Percentiles rank a stretch among this genome's conserved stretches.
Evolutionary conservation across 2,329 filamentous ascomycete species (phyloP).

Genomic region (Paracoccidioides lutzii): DNA sequence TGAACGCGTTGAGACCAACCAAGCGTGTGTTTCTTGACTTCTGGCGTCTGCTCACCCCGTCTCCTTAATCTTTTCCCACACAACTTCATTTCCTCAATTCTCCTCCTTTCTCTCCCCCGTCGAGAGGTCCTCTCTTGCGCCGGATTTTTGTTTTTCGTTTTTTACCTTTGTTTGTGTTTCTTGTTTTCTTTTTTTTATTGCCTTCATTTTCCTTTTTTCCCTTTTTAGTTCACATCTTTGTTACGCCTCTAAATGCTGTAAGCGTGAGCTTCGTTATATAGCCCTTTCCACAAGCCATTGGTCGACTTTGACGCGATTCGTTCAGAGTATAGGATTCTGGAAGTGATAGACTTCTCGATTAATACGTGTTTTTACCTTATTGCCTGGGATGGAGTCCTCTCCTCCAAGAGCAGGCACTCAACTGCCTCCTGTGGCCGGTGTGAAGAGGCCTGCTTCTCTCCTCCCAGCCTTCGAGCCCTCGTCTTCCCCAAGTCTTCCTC

Average conservation of each 20-base stretch:
- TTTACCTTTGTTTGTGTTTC: background rate
- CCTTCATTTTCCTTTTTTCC: background rate
- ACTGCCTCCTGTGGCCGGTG: conserved; percentile 24
- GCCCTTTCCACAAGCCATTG: conserved; percentile 1
- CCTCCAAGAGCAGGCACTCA: conserved; percentile 22
- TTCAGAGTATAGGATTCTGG: background rate
- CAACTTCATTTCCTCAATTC: background rate
- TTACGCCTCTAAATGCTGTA: background rate
- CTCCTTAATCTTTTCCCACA: background rate
- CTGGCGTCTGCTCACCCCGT: background rate
- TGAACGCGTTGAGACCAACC: conserved; percentile 2
- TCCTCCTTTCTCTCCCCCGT: background rate
- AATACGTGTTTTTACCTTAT: conserved; percentile 6
- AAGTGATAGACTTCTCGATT: background rate
- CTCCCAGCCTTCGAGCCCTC: conserved; percentile 39
- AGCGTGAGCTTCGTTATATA: background rate
- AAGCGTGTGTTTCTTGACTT: background rate
- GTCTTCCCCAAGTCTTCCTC: conserved; percentile 37
- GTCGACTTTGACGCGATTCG: conserved; percentile 3
- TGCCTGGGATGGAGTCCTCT: conserved; percentile 28
- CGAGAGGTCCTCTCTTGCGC: background rate
- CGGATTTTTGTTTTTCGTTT: too few relatives aligned
- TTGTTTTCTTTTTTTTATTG: background rate
- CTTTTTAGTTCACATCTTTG: background rate
- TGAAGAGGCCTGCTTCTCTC: conserved; percentile 36